A percentile compares a stretch with the other conserved stretches of the same genome.
Evolutionary conservation across 495 filamentous ascomycete genomes (phyloP).

Genomic region (Venustampulla echinocandica): DNA sequence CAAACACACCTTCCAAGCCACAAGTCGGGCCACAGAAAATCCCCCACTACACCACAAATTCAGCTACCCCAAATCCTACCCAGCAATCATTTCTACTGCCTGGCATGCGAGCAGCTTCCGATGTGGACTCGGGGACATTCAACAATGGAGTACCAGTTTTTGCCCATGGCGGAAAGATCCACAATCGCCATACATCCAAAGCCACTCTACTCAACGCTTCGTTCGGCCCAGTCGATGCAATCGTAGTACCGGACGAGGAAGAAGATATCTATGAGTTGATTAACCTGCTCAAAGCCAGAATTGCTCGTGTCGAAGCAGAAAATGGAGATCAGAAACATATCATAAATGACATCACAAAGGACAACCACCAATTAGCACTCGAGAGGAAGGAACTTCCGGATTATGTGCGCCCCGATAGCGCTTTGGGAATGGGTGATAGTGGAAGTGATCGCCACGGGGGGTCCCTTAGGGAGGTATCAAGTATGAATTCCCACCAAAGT

Average conservation of each 20-base stretch:
- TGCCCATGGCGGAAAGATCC: not conserved
- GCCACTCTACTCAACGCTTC: not conserved
- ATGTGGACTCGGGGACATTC: slow-evolving; percentile 28
- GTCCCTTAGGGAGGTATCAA: not conserved
- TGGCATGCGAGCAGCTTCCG: slow-evolving; percentile 29
- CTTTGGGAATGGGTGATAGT: slow-evolving; percentile 5
- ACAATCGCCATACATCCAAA: not conserved
- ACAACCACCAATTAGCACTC: slow-evolving; percentile 2
- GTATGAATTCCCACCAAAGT: not conserved
- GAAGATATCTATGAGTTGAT: slow-evolving; percentile 8
- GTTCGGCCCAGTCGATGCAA: not conserved
- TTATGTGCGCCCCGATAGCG: slow-evolving; percentile 6
- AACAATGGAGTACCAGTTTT: slow-evolving; percentile 9
- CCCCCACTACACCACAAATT: not conserved
- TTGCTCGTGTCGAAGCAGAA: slow-evolving; percentile 30
- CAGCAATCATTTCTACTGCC: slow-evolving; percentile 34
- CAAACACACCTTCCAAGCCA: not conserved
- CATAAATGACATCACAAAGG: slow-evolving; percentile 1
- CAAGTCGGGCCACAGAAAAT: not conserved
- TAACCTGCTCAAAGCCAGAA: slow-evolving; percentile 23
- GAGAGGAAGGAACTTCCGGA: slow-evolving; percentile 2
- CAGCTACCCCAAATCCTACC: slow-evolving; percentile 16
- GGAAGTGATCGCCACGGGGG: slow-evolving; percentile 5
- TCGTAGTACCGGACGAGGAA: slow-evolving; percentile 9
- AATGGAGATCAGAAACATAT: slow-evolving; percentile 20